Evolutionary conservation across 2,329 filamentous ascomycete genomes (phyloP), one percentile per base, ranked within the genome.

Genomic region (Ustilaginoidea virens): DNA sequence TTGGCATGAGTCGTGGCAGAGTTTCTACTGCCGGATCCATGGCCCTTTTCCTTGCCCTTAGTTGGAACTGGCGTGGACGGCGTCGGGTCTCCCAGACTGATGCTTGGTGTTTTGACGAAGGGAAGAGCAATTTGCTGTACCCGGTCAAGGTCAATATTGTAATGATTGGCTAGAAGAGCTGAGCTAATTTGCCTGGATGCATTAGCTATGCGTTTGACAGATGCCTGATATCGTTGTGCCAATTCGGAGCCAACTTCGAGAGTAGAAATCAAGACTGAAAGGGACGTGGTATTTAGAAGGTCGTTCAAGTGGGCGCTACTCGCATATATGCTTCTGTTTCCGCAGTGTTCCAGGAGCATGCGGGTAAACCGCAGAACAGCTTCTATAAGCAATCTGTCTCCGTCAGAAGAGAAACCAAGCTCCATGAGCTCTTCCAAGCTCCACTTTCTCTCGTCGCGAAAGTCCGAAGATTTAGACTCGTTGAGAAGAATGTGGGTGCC

Each of bases 311-410:
- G 81, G 39, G 77, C 67, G 50, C 87, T 96, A 60, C 90, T 98
- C 35, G 79, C 82, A 52, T 96, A 98, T 43, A 98, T 75, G 57
- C 86, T 94, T 41, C 92, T 69, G 48, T 98, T 98, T 34, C 87
- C 90, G 53, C 90, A 98, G 49, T 93, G 90, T 49, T 96, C 83
- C 29, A 96, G 60, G 17, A 98, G 64, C 51, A 92, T 69, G 36
- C 78, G 73, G 14, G 86, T 93, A 53, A 98, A 98, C 41, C 71
- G 66, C 35, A 98, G 62, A 30, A 96, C 67, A 17, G 71, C 65
- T 49, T 92, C 77, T 32, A 96, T 60, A 36, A 98, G 64, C 45
- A 80, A 62, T 41, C 74, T 65, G 51, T 98, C 90, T 40, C 80
- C 86, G 44, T 93, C 80, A 30, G 64, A 48, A 3, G 68, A 61